Percentiles rank a stretch among this genome's conserved stretches.
phyloP scores from a whole-genome alignment of 768 basidiomycete species.

The Coprinopsis cinerea region DNA sequence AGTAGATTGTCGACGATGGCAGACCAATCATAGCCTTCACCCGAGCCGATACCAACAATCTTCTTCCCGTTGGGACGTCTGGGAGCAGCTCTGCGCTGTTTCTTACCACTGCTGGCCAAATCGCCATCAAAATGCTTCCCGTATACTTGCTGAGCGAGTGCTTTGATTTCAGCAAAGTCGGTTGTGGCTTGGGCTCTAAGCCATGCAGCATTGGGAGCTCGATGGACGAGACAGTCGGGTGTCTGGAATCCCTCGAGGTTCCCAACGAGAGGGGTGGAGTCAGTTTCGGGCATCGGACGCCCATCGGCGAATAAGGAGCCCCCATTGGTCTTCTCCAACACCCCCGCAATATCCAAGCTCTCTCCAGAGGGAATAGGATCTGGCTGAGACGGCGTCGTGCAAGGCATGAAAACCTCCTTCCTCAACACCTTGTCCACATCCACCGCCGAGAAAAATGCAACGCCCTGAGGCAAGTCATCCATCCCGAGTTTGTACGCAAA shows the following conservation, averaged over 20 bases:
- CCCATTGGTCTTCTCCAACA: constrained; percentile 63
- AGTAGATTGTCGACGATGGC: constrained; percentile 31
- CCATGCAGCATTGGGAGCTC: constrained; percentile 58
- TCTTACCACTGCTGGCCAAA: constrained; percentile 16
- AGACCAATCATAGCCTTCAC: constrained; percentile 40
- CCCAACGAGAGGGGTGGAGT: constrained; percentile 21
- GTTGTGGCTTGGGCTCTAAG: constrained; percentile 72
- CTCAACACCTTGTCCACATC: constrained; percentile 87
- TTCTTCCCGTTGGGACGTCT: no score
- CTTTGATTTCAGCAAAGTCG: constrained; percentile 66
- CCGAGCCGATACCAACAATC: constrained; percentile 37
- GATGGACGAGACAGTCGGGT: constrained; percentile 61
- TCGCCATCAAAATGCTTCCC: constrained; percentile 37
- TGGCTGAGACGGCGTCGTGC: constrained; percentile 90
- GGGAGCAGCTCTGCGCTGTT: not conserved
- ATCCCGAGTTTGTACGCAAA: constrained; percentile 93
- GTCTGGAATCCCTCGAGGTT: constrained; percentile 43
- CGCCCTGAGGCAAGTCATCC: constrained; percentile 92
- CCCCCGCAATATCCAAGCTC: constrained; percentile 61
- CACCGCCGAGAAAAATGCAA: constrained; percentile 96
- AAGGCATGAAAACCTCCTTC: constrained; percentile 96
- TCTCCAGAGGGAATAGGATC: constrained; percentile 81
- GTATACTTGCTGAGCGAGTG: constrained; percentile 50
- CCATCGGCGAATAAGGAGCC: constrained; percentile 64
- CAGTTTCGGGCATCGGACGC: constrained; percentile 40